phyloP scores from a whole-genome alignment of 2,329 filamentous ascomycete genomes.

The Beauveria pseudobassiana region DNA sequence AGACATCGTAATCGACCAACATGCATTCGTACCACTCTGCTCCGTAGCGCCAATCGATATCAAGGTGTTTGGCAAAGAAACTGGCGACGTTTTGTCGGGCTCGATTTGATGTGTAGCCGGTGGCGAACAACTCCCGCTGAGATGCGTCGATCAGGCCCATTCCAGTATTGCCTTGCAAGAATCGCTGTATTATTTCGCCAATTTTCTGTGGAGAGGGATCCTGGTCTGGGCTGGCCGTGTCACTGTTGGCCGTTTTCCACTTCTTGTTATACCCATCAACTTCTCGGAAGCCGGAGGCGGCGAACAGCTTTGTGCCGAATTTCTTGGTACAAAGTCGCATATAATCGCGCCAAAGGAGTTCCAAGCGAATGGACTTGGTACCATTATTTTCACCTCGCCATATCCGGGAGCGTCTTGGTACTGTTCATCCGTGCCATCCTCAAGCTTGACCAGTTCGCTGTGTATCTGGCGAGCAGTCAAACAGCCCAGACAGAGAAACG shows the following conservation, averaged over 20 bases:
- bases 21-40: conserved; percentile 77
- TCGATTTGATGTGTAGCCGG: conserved; percentile 72
- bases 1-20: conserved; percentile 68
- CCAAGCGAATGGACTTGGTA: conserved; percentile 61
- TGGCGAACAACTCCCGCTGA: conserved; percentile 65
- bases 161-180: conserved; percentile 62
- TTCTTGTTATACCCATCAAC: conserved; percentile 32
- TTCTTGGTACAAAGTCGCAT: conserved; percentile 71
- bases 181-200: conserved; percentile 43
- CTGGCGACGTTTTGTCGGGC: conserved; percentile 70
- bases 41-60: conserved; percentile 72
- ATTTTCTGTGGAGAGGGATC: conserved; percentile 36
- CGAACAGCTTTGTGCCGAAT: conserved; percentile 58
- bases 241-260: conserved; percentile 40
- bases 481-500: conserved; percentile 64
- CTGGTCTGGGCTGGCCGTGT: conserved; percentile 27
- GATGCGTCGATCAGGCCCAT: conserved; percentile 72
- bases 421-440: conserved; percentile 48
- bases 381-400: conserved; percentile 63
- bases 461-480: conserved; percentile 69
- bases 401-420: conserved; percentile 46
- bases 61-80: conserved; percentile 65
- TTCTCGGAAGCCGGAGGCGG: conserved; percentile 53
- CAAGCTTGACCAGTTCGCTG: conserved; percentile 57
- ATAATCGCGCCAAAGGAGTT: conserved; percentile 74